Conservation (phyloP, 352 stramenopile genomes). For the Phytophthora sojae region DNA sequence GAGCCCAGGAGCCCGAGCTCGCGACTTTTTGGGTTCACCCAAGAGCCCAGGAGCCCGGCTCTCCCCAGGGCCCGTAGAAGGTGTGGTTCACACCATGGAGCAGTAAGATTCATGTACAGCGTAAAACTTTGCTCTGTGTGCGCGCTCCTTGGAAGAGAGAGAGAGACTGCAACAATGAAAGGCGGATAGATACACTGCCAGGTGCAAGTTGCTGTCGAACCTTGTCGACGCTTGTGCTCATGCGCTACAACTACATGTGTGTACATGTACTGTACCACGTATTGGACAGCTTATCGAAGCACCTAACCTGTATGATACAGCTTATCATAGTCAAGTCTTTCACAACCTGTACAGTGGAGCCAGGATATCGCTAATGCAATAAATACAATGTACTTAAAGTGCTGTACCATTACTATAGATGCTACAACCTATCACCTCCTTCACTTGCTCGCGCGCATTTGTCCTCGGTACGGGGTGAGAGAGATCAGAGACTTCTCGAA, state of each 20-base stretch:
- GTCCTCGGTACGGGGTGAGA: not conserved
- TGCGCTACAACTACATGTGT: no score
- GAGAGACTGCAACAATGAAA: not conserved
- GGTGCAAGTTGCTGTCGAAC: not conserved
- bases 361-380: no score
- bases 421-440: not conserved
- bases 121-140: not conserved
- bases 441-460: not conserved
- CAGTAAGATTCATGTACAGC: not conserved
- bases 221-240: not conserved
- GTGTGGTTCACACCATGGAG: no score
- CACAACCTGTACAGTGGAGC: no score
- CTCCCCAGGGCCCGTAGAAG: no score
- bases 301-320: no score
- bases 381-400: not conserved
- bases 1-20: no score
- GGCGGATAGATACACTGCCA: not conserved
- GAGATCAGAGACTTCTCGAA: slow-evolving; percentile 13
- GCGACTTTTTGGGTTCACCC: no score
- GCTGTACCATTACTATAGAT: not conserved
- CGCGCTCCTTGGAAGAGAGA: not conserved
- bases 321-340: no score
- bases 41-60: no score
- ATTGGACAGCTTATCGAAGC: no score
- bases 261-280: no score